Conservation (phyloP, 2,329 filamentous ascomycete genomes). For the Magnaporthales sp. region DNA sequence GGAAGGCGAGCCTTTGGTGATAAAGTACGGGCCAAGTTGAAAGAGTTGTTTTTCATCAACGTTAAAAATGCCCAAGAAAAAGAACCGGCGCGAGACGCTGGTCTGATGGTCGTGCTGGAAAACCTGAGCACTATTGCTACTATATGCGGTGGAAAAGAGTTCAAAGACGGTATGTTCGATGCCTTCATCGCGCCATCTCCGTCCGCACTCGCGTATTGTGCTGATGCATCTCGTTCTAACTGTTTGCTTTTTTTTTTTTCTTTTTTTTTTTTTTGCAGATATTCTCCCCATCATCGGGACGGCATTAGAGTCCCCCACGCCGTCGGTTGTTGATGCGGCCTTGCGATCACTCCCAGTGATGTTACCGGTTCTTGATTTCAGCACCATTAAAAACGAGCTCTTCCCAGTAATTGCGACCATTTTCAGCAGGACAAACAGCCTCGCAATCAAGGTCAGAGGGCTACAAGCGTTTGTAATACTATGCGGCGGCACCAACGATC, state of each 20-base stretch:
- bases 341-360: conserved; percentile 70
- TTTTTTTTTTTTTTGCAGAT: too few relatives aligned
- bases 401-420: conserved; percentile 87
- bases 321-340: conserved; percentile 79
- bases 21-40: conserved; percentile 74
- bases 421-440: conserved; percentile 85
- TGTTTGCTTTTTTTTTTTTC: too few relatives aligned
- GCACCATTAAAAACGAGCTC: conserved; percentile 91
- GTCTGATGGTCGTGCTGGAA: conserved; percentile 83
- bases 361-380: conserved; percentile 88
- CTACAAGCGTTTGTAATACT: conserved; percentile 84
- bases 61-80: conserved; percentile 57
- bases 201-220: not conserved
- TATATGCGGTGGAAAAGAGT: conserved; percentile 84
- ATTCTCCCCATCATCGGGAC: conserved; percentile 79
- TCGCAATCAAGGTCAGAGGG: conserved; percentile 89
- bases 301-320: conserved; percentile 81
- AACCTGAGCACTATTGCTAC: conserved; percentile 67
- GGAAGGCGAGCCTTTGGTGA: conserved; percentile 75
- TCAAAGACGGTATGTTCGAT: conserved; percentile 67
- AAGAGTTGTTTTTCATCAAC: conserved; percentile 68
- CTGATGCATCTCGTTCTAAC: not conserved
- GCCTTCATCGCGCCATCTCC: not conserved
- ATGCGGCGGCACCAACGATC: conserved; percentile 63
- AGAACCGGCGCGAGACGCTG: conserved; percentile 77